Conservation (phyloP, 805 yeast species). For the Isabelozyma rhagii region DNA sequence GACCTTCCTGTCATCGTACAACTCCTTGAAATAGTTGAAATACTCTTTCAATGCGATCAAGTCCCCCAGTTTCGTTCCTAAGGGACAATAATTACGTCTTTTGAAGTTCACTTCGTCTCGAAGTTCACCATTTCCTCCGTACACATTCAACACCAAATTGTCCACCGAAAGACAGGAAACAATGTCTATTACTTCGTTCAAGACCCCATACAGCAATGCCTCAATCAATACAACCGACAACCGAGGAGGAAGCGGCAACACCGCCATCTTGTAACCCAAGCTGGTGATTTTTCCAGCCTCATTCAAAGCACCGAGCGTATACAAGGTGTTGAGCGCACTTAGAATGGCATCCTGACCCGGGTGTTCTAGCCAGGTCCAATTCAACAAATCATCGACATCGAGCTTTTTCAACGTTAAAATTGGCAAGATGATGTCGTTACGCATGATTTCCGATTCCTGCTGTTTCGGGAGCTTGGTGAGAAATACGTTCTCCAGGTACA, state of each 20-base stretch:
- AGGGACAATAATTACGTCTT: constrained; percentile 64
- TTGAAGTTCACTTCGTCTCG: constrained; percentile 83
- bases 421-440: constrained; percentile 84
- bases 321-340: constrained; percentile 75
- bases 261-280: constrained; percentile 82
- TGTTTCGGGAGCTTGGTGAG: constrained; percentile 56
- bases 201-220: constrained; percentile 58
- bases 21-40: constrained; percentile 49
- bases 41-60: constrained; percentile 77
- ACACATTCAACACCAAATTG: constrained; percentile 75
- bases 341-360: constrained; percentile 79
- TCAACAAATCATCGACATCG: constrained; percentile 77
- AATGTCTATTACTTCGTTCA: constrained; percentile 75
- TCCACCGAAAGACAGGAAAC: constrained; percentile 93
- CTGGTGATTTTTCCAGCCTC: constrained; percentile 72
- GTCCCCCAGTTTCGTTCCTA: constrained; percentile 80
- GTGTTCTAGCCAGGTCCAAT: constrained; percentile 91
- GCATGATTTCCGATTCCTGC: constrained; percentile 89
- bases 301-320: constrained; percentile 74
- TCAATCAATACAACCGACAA: constrained; percentile 78
- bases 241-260: constrained; percentile 90
- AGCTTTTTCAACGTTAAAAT: constrained; percentile 78
- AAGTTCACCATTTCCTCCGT: constrained; percentile 53
- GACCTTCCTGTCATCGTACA: constrained; percentile 23
- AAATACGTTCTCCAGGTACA: constrained; percentile 75